Conservation (phyloP, 371 early-diverging fungal species). For the Umbelopsis sp. region DNA sequence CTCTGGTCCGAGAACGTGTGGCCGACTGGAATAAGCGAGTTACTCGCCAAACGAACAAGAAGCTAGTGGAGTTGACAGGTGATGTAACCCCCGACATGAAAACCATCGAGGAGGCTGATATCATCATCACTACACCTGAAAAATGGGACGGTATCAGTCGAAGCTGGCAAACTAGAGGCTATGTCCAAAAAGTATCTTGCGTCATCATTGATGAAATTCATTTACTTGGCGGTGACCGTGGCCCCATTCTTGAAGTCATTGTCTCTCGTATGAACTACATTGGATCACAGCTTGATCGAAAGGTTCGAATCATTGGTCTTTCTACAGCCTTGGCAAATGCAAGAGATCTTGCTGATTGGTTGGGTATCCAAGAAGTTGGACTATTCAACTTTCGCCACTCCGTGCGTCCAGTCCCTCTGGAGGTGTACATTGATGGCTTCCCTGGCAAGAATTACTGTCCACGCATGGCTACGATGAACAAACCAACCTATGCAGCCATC, state of each 20-base stretch:
- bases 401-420: conserved; percentile 94
- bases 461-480: conserved; percentile 98
- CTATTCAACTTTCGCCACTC: conserved; percentile 95
- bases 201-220: conserved; percentile 99
- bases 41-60: conserved; percentile 73
- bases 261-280: conserved; percentile 97
- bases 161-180: conserved; percentile 85
- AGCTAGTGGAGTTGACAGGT: conserved; percentile 95
- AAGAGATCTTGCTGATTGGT: conserved; percentile 94
- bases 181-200: conserved; percentile 81
- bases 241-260: conserved; percentile 97
- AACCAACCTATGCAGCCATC: conserved; percentile 93
- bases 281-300: conserved; percentile 65
- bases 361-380: conserved; percentile 81
- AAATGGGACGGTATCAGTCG: conserved; percentile 99
- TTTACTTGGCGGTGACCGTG: conserved; percentile 95
- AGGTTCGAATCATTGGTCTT: conserved; percentile 95
- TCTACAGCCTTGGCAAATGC: conserved; percentile 99
- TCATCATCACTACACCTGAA: conserved; percentile 98
- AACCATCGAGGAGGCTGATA: conserved; percentile 86
- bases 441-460: conserved; percentile 94
- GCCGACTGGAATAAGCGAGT: conserved; percentile 89
- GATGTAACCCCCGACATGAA: conserved; percentile 93
- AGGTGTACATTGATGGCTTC: conserved; percentile 96
- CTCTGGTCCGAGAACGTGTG: conserved; percentile 96